Conservation (phyloP, 208 protist genomes). For the Acanthamoeba castellanii region DNA sequence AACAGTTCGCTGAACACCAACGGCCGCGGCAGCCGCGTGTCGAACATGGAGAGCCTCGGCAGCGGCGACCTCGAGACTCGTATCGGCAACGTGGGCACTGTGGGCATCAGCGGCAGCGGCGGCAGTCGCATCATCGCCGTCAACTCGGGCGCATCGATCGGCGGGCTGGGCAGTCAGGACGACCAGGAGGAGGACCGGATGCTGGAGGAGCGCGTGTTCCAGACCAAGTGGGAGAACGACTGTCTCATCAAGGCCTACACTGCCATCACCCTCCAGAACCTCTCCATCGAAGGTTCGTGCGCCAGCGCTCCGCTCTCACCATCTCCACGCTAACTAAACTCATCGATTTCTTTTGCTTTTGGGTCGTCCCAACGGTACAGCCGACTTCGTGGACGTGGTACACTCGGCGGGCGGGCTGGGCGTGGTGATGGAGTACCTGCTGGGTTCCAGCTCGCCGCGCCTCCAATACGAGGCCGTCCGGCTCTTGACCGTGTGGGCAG, state of each 20-base stretch:
- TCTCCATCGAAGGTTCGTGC: conserved; percentile 64
- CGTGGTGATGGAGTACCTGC: conserved; percentile 32
- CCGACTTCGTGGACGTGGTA: conserved; percentile 40
- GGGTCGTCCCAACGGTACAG: neutral
- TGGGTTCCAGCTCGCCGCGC: conserved; percentile 49
- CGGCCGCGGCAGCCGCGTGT: conserved; percentile 10
- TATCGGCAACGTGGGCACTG: conserved; percentile 19
- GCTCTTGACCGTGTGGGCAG: conserved; percentile 45
- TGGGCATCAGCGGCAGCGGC: neutral
- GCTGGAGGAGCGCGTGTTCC: conserved; percentile 71
- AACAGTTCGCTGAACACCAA: neutral
- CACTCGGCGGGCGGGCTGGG: conserved; percentile 27
- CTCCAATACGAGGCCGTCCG: conserved; percentile 50
- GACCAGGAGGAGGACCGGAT: conserved; percentile 34
- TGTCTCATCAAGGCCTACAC: conserved; percentile 69
- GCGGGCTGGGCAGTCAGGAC: neutral
- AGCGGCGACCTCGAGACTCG: neutral
- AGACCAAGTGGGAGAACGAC: conserved; percentile 73
- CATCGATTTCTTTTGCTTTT: neutral
- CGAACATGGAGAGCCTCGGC: neutral
- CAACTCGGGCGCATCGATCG: neutral
- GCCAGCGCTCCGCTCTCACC: neutral
- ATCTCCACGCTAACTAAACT: too few relatives aligned
- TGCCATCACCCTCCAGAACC: conserved; percentile 70
- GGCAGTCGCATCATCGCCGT: neutral